A percentile compares a stretch with the other conserved stretches of the same genome.
Evolutionary conservation across 73 alveolate genomes (phyloP).

Genomic region (Paramecium biaurelia): DNA sequence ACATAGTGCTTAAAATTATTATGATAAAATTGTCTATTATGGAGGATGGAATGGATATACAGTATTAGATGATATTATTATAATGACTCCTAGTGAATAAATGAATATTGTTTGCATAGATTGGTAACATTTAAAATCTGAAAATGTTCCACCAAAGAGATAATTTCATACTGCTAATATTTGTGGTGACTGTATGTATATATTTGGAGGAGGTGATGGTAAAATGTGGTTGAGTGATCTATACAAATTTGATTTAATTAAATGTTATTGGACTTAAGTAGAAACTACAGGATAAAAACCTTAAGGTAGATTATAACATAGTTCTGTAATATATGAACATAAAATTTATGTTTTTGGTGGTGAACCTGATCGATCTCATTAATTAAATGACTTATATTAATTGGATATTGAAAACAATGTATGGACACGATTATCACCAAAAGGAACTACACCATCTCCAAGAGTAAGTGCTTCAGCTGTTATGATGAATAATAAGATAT

Average conservation of each 20-base stretch:
- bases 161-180: slow-evolving; percentile 82
- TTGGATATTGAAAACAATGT: slow-evolving; percentile 65
- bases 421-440: slow-evolving; percentile 43
- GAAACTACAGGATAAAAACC: slow-evolving; percentile 75
- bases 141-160: slow-evolving; percentile 75
- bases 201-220: slow-evolving; percentile 90
- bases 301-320: slow-evolving; percentile 81
- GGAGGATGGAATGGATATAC: slow-evolving; percentile 89
- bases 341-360: slow-evolving; percentile 83
- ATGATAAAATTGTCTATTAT: slow-evolving; percentile 69
- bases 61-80: slow-evolving; percentile 75
- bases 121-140: not conserved
- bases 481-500: slow-evolving; percentile 71
- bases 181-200: slow-evolving; percentile 73
- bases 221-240: slow-evolving; percentile 81
- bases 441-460: slow-evolving; percentile 73
- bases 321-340: slow-evolving; percentile 68
- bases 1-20: slow-evolving; percentile 76
- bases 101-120: slow-evolving; percentile 5
- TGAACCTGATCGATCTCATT: slow-evolving; percentile 78
- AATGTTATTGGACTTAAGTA: slow-evolving; percentile 68
- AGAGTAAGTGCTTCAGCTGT: slow-evolving; percentile 86
- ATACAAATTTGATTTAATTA: slow-evolving; percentile 63
- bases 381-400: slow-evolving; percentile 76
- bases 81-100: slow-evolving; percentile 64